These are phyloP conservation scores for Podosphaera xanthii DNA, from an alignment of 2,329 filamentous ascomycete species.

Conservation along the genomic window DNA sequence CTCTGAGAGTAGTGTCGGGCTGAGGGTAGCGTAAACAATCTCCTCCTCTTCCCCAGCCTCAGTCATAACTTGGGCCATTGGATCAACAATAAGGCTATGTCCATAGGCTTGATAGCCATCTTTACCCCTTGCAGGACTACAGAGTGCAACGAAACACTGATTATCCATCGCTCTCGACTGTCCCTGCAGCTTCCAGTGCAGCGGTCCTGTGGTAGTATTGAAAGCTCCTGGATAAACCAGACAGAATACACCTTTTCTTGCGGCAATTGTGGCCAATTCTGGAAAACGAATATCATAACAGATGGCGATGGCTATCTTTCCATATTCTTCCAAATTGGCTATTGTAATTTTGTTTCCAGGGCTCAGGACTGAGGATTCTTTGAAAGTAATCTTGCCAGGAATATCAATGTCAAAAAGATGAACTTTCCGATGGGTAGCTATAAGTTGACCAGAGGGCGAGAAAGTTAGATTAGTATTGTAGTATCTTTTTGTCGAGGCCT, in stretches of 20 bases:
- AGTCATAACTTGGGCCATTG: slow-evolving; percentile 59
- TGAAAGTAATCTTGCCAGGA: slow-evolving; percentile 79
- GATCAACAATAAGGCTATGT: slow-evolving; percentile 72
- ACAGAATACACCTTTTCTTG: slow-evolving; percentile 65
- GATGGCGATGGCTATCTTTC: slow-evolving; percentile 69
- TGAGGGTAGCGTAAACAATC: slow-evolving; percentile 51
- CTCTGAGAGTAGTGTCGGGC: slow-evolving; percentile 44
- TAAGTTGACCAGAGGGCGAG: slow-evolving; percentile 48
- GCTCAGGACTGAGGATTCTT: slow-evolving; percentile 70
- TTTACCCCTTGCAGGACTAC: slow-evolving; percentile 70
- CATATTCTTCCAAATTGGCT: slow-evolving; percentile 71
- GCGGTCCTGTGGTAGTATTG: slow-evolving; percentile 73
- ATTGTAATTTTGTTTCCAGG: slow-evolving; percentile 71
- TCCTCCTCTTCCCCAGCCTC: slow-evolving; percentile 61
- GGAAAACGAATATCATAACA: slow-evolving; percentile 98
- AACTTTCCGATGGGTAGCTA: slow-evolving; percentile 80
- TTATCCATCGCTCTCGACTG: slow-evolving; percentile 77
- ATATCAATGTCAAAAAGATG: slow-evolving; percentile 98
- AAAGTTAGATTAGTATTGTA: slow-evolving; percentile 88
- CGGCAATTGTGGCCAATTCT: slow-evolving; percentile 73
- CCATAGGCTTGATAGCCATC: slow-evolving; percentile 76
- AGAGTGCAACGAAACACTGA: slow-evolving; percentile 80
- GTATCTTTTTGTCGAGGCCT: slow-evolving; percentile 37
- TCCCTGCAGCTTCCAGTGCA: slow-evolving; percentile 77
- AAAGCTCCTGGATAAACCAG: slow-evolving; percentile 93